These are phyloP conservation scores for Macrophomina pseudophaseolina DNA, from an alignment of 2,329 filamentous ascomycete species.

Conservation along the genomic window DNA sequence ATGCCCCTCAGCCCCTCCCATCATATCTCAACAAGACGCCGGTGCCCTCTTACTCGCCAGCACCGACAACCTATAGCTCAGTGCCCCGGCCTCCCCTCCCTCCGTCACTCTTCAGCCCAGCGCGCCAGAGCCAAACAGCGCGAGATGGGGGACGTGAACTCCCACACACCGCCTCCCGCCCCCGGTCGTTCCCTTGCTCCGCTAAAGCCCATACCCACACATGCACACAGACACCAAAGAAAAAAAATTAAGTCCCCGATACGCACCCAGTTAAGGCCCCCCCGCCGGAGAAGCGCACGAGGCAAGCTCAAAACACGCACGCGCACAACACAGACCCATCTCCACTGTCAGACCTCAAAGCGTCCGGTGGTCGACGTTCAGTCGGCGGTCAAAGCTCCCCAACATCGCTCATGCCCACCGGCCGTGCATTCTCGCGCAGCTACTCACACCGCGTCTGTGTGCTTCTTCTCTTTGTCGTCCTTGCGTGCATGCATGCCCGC, in stretches of 20 bases:
- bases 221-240: neutral
- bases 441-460: neutral
- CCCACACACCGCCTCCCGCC: slow-evolving; percentile 20
- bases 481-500: neutral
- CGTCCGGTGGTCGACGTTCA: too few relatives aligned
- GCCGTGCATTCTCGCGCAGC: neutral
- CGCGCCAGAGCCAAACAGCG: neutral
- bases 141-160: neutral
- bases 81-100: neutral
- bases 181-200: neutral
- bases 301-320: neutral
- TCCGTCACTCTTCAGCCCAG: slow-evolving; percentile 1
- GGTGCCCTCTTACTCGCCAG: neutral
- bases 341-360: too few relatives aligned
- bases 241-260: slow-evolving; percentile 13
- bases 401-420: neutral
- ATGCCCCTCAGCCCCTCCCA: neutral
- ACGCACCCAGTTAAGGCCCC: slow-evolving; percentile 5
- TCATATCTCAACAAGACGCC: neutral
- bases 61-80: neutral
- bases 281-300: neutral
- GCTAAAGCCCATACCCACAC: neutral
- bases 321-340: neutral
- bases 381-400: too few relatives aligned
- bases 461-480: neutral